These are phyloP conservation scores for Prosopis cineraria DNA, from an alignment of 306 rosid genomes.

Conservation along the genomic window DNA sequence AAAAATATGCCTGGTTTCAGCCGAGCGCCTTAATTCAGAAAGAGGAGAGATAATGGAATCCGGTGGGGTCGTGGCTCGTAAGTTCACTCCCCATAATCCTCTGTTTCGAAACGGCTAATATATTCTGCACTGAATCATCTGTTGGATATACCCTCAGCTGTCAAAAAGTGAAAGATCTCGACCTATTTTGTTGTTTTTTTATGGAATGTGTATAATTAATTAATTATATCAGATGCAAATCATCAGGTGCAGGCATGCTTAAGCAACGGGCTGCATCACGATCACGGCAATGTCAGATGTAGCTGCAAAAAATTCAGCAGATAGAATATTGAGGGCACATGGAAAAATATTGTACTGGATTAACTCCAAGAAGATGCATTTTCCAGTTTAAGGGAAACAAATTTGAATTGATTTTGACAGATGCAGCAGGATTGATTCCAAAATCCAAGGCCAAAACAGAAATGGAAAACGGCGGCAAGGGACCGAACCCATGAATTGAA, in stretches of 20 bases:
- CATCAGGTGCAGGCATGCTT: neutral
- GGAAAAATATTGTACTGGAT: neutral
- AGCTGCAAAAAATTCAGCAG: neutral
- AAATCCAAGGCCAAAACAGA: neutral
- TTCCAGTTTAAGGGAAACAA: neutral
- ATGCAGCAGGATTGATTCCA: neutral
- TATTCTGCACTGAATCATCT: constrained; percentile 5
- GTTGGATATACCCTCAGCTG: neutral
- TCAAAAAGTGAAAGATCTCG: neutral
- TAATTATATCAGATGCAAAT: neutral
- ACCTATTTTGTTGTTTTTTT: neutral
- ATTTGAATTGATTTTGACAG: neutral
- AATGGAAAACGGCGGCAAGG: neutral
- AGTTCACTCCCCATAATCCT: neutral
- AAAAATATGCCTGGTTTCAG: neutral
- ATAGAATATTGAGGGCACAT: neutral
- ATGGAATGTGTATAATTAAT: neutral
- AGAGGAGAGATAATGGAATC: constrained; percentile 9
- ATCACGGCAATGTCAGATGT: neutral
- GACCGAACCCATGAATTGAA: neutral
- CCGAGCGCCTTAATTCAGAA: neutral
- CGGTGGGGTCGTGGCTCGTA: neutral
- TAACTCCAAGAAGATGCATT: neutral
- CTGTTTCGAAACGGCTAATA: constrained; percentile 3
- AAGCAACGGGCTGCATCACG: neutral